Conservation (phyloP, 176 grass and related monocot genomes). For the Poa annua region DNA sequence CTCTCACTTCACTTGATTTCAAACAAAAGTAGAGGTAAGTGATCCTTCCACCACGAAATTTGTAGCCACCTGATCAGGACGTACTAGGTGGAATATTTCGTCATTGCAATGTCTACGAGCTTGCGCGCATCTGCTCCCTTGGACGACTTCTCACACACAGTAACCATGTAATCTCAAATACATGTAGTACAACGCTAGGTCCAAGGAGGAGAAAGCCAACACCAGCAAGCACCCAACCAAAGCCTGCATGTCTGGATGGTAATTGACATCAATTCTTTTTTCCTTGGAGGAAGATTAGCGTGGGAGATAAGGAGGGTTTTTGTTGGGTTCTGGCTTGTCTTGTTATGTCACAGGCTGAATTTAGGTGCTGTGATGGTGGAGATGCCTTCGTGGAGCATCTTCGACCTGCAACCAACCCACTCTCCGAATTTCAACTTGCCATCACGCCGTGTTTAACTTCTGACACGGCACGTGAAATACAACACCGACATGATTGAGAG, state of each 20-base stretch:
- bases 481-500: neutral
- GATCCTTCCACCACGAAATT: slow-evolving; percentile 33
- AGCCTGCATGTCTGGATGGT: neutral
- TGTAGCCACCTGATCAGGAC: slow-evolving; percentile 48
- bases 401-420: slow-evolving; percentile 18
- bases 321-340: slow-evolving; percentile 69
- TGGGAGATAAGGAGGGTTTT: neutral
- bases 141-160: slow-evolving; percentile 16
- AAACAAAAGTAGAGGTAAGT: slow-evolving; percentile 30
- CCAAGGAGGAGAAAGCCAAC: slow-evolving; percentile 35
- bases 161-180: neutral
- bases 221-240: neutral
- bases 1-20: slow-evolving; percentile 46
- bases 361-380: slow-evolving; percentile 21
- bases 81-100: slow-evolving; percentile 21
- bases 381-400: slow-evolving; percentile 31
- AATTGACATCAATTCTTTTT: neutral
- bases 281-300: neutral
- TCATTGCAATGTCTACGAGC: neutral
- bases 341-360: slow-evolving; percentile 63
- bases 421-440: slow-evolving; percentile 41
- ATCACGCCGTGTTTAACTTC: neutral
- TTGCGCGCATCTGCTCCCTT: neutral
- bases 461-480: slow-evolving; percentile 27
- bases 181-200: neutral